Conservation (phyloP, 371 early-diverging fungal species). For the Syncephalis plumigaleata region DNA sequence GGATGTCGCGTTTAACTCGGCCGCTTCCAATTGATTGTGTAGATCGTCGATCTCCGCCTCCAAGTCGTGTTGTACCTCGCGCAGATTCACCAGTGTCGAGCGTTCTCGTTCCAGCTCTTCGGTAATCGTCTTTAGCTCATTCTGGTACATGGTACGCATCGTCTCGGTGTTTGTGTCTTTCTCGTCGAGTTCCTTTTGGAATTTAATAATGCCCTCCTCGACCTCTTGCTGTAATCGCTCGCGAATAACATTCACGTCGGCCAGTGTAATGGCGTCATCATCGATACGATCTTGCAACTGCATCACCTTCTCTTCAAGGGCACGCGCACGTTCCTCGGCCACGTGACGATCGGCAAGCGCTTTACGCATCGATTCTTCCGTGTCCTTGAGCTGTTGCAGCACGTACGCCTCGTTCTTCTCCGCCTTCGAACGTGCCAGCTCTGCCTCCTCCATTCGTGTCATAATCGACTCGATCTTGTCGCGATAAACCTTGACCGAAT, state of each 20-base stretch:
- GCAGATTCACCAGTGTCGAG: conserved; percentile 31
- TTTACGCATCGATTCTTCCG: conserved; percentile 37
- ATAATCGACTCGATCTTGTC: conserved; percentile 29
- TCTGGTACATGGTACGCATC: conserved; percentile 49
- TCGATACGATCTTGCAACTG: conserved; percentile 53
- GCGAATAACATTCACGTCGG: conserved; percentile 40
- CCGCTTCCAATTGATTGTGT: conserved; percentile 26
- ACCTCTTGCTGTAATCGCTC: conserved; percentile 60
- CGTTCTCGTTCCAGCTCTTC: conserved; percentile 59
- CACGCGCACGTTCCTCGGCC: conserved; percentile 34
- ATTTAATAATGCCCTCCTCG: conserved; percentile 34
- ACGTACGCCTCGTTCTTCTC: conserved; percentile 37
- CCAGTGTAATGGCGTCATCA: conserved; percentile 33
- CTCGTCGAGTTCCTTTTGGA: conserved; percentile 50
- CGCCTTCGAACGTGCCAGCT: conserved; percentile 34
- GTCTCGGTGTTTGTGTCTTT: conserved; percentile 39
- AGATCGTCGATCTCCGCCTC: conserved; percentile 31
- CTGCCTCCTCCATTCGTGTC: conserved; percentile 34
- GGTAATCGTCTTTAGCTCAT: conserved; percentile 51
- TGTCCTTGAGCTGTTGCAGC: conserved; percentile 29
- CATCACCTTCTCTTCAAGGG: conserved; percentile 36
- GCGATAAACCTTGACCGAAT: conserved; percentile 29
- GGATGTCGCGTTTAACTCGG: conserved; percentile 18
- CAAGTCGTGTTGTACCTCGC: conserved; percentile 36
- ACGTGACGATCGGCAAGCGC: conserved; percentile 26